These are phyloP conservation scores for Chlamydomonas incerta DNA, from an alignment of 139 green algal genomes.

Conservation along the genomic window DNA sequence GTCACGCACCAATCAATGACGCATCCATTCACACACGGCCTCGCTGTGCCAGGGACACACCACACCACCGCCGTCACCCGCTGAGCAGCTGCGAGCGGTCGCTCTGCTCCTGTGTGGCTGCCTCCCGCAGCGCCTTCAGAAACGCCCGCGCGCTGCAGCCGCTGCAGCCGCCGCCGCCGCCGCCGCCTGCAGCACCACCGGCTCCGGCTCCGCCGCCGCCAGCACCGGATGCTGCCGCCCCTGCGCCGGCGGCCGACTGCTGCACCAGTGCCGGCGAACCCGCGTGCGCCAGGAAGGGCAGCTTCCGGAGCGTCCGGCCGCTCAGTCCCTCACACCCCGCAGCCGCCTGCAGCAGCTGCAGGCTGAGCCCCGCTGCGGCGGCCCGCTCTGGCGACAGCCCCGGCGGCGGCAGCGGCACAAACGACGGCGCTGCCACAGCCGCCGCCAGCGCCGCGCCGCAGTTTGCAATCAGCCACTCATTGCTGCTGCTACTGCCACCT, in stretches of 20 bases:
- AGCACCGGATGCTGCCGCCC: background rate
- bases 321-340: slow-evolving; percentile 73
- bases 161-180: background rate
- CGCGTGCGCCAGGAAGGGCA: slow-evolving; percentile 87
- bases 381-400: too few species aligned
- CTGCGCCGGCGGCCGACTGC: too few species aligned
- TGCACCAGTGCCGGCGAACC: background rate
- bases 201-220: background rate
- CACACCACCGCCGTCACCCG: background rate
- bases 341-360: slow-evolving; percentile 57
- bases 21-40: too few species aligned
- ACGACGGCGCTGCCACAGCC: too few species aligned
- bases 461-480: too few species aligned
- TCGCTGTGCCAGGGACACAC: too few species aligned
- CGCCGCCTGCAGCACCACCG: background rate
- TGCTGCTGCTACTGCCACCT: too few species aligned
- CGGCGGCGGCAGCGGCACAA: too few species aligned
- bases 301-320: slow-evolving; percentile 80
- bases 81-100: slow-evolving; percentile 15
- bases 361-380: slow-evolving; percentile 22
- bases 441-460: too few species aligned
- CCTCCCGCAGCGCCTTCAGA: slow-evolving; percentile 12
- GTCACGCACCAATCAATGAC: too few species aligned
- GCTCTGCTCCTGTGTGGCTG: slow-evolving; percentile 10
- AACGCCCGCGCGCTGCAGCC: background rate